Evolutionary conservation across 2,329 filamentous ascomycete genomes (phyloP).

Genomic region (Triangularia verruculosa): DNA sequence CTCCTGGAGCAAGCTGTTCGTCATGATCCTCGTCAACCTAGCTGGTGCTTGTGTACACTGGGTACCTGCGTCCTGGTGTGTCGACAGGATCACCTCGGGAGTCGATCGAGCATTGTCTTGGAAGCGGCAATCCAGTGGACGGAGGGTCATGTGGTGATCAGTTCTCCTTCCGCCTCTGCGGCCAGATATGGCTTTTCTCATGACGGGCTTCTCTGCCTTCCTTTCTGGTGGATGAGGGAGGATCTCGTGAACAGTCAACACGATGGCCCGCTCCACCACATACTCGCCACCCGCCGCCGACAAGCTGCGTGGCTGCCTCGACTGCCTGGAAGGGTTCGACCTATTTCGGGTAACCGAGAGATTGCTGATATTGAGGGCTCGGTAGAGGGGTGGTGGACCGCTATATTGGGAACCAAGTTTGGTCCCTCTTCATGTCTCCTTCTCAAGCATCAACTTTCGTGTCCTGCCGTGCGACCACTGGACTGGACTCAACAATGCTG

Average conservation of each 20-base stretch:
- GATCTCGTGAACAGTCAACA: slow-evolving; percentile 20
- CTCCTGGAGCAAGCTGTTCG: slow-evolving; percentile 17
- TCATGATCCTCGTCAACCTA: not conserved
- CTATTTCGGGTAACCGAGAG: slow-evolving; percentile 28
- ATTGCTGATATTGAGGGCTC: slow-evolving; percentile 21
- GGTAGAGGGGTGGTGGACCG: slow-evolving; percentile 12
- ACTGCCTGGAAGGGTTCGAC: slow-evolving; percentile 6
- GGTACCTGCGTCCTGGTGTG: not conserved
- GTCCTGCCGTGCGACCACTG: slow-evolving; percentile 15
- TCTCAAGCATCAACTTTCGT: not conserved
- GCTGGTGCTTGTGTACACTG: too few relatives aligned
- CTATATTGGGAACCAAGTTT: slow-evolving; percentile 21
- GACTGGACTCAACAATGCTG: slow-evolving; percentile 1
- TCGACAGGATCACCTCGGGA: not conserved
- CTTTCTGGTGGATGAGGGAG: slow-evolving; percentile 14
- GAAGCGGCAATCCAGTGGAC: not conserved
- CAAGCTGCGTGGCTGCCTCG: slow-evolving; percentile 8
- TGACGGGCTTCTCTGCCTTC: slow-evolving; percentile 11
- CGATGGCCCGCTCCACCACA: slow-evolving; percentile 13
- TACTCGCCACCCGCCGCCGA: slow-evolving; percentile 17
- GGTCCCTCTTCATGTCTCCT: not conserved
- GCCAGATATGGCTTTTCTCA: slow-evolving; percentile 11
- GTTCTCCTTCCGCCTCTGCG: slow-evolving; percentile 2
- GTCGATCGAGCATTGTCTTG: not conserved
- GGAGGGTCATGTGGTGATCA: slow-evolving; percentile 15